phyloP scores from a whole-genome alignment of 2,329 filamentous ascomycete species.

The Penicillium fuscoglaucum region DNA sequence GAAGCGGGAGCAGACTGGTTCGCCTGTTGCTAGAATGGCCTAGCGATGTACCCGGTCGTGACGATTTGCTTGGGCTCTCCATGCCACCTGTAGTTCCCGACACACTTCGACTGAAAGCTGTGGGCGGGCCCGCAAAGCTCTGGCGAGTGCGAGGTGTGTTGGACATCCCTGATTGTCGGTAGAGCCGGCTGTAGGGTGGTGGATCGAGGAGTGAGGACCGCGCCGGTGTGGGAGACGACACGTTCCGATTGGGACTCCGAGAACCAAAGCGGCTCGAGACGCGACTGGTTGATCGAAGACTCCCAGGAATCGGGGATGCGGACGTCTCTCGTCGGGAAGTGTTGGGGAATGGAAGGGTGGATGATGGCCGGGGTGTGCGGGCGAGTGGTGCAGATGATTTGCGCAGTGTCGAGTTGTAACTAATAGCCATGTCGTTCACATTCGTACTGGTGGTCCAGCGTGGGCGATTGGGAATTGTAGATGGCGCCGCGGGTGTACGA shows the following conservation, averaged over 20 bases:
- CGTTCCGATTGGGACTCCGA: conserved; percentile 32
- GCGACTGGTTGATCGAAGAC: conserved; percentile 37
- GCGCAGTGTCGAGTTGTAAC: conserved; percentile 59
- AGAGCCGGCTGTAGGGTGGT: conserved; percentile 45
- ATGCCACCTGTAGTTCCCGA: conserved; percentile 22
- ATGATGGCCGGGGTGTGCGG: conserved; percentile 39
- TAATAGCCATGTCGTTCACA: conserved; percentile 62
- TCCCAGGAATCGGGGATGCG: conserved; percentile 39
- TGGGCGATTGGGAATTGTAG: conserved; percentile 58
- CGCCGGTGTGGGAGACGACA: conserved; percentile 30
- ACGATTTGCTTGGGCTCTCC: conserved; percentile 32
- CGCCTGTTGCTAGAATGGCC: conserved; percentile 42
- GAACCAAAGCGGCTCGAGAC: conserved; percentile 35
- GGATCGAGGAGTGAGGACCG: conserved; percentile 38
- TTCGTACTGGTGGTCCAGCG: conserved; percentile 73
- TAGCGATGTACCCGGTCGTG: conserved; percentile 41
- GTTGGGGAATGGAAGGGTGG: conserved; percentile 44
- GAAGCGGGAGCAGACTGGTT: conserved; percentile 43
- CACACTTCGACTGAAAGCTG: conserved; percentile 32
- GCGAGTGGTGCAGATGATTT: conserved; percentile 33
- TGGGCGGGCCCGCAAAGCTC: conserved; percentile 37
- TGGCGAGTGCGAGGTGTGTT: conserved; percentile 40
- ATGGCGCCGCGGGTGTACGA: conserved; percentile 48
- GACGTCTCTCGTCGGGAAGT: conserved; percentile 46
- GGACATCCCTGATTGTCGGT: conserved; percentile 28